These are phyloP conservation scores for Trebouxiophyceae sp. DNA, from an alignment of 163 green algal species.

Conservation along the genomic window DNA sequence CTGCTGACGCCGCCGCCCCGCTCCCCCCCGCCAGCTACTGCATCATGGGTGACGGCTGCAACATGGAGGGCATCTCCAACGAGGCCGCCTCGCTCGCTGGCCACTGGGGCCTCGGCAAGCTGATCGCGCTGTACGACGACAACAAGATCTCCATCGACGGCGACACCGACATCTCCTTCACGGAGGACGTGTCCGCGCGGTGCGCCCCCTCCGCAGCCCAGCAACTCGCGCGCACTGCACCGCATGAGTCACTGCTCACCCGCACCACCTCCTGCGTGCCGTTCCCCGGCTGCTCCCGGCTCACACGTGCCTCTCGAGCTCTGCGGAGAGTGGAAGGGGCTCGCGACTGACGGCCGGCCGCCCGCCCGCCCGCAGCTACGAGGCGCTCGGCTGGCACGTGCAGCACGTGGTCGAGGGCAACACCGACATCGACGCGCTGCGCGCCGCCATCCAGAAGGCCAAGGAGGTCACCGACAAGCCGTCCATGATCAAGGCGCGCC, in stretches of 20 bases:
- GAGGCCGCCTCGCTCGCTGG: conserved; percentile 96
- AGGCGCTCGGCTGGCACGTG: conserved; percentile 81
- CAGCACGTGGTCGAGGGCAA: conserved; percentile 86
- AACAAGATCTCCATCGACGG: conserved; percentile 99
- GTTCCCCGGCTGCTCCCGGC: too few species aligned
- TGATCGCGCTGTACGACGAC: conserved; percentile 99
- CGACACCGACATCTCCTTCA: conserved; percentile 99
- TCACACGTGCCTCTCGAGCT: too few species aligned
- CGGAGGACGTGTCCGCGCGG: conserved; percentile 93
- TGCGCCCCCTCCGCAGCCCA: too few species aligned
- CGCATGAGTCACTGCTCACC: too few species aligned
- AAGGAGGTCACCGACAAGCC: conserved; percentile 96
- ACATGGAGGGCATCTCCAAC: conserved; percentile 99
- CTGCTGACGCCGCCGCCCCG: not conserved
- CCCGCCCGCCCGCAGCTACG: too few species aligned
- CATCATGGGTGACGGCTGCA: conserved; percentile 99
- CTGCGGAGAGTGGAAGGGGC: too few species aligned
- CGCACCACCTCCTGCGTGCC: too few species aligned
- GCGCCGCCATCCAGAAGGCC: conserved; percentile 81
- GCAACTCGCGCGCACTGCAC: too few species aligned
- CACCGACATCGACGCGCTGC: conserved; percentile 86
- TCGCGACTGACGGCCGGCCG: too few species aligned
- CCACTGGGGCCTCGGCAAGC: conserved; percentile 99
- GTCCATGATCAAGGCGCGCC: conserved; percentile 88
- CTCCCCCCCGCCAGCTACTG: conserved; percentile 68